These are phyloP conservation scores for Blastobotrys mokoenaii DNA, from an alignment of 805 yeast genomes.

Conservation along the genomic window DNA sequence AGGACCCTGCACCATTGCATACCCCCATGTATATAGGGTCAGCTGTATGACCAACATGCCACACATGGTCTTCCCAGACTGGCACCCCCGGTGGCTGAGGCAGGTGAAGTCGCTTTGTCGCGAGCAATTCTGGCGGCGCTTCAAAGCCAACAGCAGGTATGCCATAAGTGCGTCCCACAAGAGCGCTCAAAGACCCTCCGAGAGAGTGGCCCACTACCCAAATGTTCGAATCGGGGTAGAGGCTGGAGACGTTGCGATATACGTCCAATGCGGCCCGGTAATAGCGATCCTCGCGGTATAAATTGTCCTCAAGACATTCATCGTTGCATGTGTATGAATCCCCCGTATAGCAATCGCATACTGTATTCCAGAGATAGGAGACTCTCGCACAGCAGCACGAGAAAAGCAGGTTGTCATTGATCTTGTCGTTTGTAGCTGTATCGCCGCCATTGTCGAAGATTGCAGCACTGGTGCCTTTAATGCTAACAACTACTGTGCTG, in stretches of 20 bases:
- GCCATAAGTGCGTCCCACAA: constrained; percentile 84
- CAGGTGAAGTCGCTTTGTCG: constrained; percentile 74
- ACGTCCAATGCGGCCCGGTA: constrained; percentile 72
- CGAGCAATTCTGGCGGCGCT: constrained; percentile 86
- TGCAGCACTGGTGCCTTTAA: constrained; percentile 90
- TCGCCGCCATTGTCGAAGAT: constrained; percentile 47
- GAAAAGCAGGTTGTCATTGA: constrained; percentile 80
- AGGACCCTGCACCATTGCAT: constrained; percentile 85
- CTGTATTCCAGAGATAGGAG: constrained; percentile 86
- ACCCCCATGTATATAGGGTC: constrained; percentile 97
- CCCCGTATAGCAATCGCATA: constrained; percentile 80
- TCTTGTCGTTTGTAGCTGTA: constrained; percentile 72
- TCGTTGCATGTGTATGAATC: constrained; percentile 83
- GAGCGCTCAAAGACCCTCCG: constrained; percentile 78
- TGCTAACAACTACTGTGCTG: constrained; percentile 58
- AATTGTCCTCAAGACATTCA: constrained; percentile 70
- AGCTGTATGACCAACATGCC: constrained; percentile 96
- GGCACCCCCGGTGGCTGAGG: constrained; percentile 93
- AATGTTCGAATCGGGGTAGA: constrained; percentile 59
- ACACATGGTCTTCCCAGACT: constrained; percentile 64
- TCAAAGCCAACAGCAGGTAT: constrained; percentile 84
- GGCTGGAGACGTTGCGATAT: constrained; percentile 55
- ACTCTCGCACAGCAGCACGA: constrained; percentile 96
- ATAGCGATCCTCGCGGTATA: constrained; percentile 68
- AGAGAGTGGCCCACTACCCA: constrained; percentile 96